A percentile compares a stretch with the other conserved stretches of the same genome.
Evolutionary conservation across 2,329 filamentous ascomycete genomes (phyloP).

Genomic region (Colletotrichum trifolii): DNA sequence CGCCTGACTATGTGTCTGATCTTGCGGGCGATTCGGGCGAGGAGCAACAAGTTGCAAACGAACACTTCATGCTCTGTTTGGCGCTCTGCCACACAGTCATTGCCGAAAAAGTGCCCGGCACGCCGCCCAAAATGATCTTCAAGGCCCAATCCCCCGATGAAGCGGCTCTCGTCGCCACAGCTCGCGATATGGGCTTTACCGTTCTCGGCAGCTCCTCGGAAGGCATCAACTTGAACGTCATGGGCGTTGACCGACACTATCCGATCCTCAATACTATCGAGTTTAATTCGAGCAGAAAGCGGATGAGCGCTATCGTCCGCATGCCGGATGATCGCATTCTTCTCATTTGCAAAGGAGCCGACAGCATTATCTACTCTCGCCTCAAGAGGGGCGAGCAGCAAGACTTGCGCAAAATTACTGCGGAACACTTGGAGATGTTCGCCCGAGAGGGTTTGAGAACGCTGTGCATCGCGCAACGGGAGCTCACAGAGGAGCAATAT

Average conservation of each 20-base stretch:
- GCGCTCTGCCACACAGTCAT: slow-evolving; percentile 98
- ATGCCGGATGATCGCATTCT: slow-evolving; percentile 93
- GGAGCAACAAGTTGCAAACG: slow-evolving; percentile 81
- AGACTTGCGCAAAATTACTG: slow-evolving; percentile 84
- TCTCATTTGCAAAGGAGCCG: slow-evolving; percentile 96
- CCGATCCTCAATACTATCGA: slow-evolving; percentile 93
- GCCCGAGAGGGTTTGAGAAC: slow-evolving; percentile 94
- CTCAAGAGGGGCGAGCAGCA: slow-evolving; percentile 86
- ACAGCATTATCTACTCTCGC: slow-evolving; percentile 96
- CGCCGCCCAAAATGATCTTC: slow-evolving; percentile 90
- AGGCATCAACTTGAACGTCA: slow-evolving; percentile 85
- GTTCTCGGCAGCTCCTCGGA: slow-evolving; percentile 84
- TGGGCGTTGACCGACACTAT: slow-evolving; percentile 87
- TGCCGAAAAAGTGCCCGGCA: slow-evolving; percentile 88
- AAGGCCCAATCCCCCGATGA: slow-evolving; percentile 98
- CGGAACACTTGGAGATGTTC: slow-evolving; percentile 96
- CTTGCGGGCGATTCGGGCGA: slow-evolving; percentile 80
- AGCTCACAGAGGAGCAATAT: slow-evolving; percentile 86
- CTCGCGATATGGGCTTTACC: slow-evolving; percentile 94
- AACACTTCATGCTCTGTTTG: slow-evolving; percentile 93
- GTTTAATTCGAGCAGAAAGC: slow-evolving; percentile 96
- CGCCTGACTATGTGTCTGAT: slow-evolving; percentile 88
- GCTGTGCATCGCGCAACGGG: slow-evolving; percentile 88
- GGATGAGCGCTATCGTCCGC: slow-evolving; percentile 96
- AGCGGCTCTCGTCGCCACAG: slow-evolving; percentile 91